Conservation (phyloP, 2,329 filamentous ascomycete genomes). For the Scortechinia acanthostroma region DNA sequence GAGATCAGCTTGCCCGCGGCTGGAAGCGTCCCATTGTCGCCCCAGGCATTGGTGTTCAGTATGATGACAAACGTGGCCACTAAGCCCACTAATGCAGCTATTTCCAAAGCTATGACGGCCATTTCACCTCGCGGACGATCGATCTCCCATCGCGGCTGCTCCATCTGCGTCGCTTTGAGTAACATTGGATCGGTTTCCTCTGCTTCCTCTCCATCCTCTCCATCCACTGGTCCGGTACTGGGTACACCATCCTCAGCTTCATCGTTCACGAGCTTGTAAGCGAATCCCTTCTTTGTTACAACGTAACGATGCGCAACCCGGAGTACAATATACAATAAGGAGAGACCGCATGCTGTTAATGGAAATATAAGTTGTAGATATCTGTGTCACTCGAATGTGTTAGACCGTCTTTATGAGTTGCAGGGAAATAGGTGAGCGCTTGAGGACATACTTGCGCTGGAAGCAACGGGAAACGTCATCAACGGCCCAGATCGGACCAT, state of each 20-base stretch:
- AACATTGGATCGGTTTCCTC: neutral
- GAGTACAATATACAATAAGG: neutral
- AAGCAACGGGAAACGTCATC: slow-evolving; percentile 1
- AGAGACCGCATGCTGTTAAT: neutral
- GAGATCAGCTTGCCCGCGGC: neutral
- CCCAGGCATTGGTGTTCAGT: neutral
- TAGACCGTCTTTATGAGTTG: neutral
- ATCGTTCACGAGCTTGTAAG: neutral
- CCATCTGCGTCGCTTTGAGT: neutral
- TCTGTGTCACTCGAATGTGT: neutral
- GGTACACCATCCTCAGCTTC: neutral
- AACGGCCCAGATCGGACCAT: neutral
- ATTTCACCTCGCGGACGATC: neutral
- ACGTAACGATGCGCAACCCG: neutral
- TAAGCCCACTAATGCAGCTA: neutral
- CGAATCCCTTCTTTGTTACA: neutral
- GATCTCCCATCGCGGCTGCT: neutral
- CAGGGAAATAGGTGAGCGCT: neutral
- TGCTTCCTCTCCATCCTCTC: neutral
- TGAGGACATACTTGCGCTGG: neutral
- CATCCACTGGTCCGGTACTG: neutral
- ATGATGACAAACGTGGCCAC: neutral
- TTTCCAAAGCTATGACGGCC: neutral
- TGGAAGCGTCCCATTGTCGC: neutral
- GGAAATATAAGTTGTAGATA: neutral